These are phyloP conservation scores for Talaromyces wortmannii DNA, from an alignment of 495 filamentous ascomycete species.

Conservation along the genomic window DNA sequence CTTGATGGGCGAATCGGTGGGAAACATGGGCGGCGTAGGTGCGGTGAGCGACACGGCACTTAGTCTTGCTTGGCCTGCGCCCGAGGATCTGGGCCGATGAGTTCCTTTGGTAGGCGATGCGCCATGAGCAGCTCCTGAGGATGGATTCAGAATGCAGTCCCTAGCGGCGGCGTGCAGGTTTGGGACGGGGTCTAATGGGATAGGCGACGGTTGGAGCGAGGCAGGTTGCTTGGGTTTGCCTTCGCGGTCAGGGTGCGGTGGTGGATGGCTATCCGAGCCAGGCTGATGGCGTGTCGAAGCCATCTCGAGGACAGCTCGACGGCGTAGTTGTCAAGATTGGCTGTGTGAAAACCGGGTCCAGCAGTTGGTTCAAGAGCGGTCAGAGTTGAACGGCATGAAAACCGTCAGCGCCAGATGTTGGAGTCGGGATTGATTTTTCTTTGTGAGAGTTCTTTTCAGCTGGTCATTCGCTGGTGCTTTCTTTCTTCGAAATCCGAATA, in stretches of 20 bases:
- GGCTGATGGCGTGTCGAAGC: slow-evolving; percentile 58
- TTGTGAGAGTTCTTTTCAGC: too few relatives aligned
- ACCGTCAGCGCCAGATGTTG: too few relatives aligned
- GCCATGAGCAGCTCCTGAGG: slow-evolving; percentile 34
- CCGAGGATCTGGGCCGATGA: slow-evolving; percentile 29
- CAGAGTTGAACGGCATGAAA: too few relatives aligned
- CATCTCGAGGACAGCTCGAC: slow-evolving; percentile 30
- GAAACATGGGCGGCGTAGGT: slow-evolving; percentile 53
- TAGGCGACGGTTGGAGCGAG: slow-evolving; percentile 37
- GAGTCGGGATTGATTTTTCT: too few relatives aligned
- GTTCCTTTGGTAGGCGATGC: slow-evolving; percentile 52
- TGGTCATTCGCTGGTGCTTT: too few relatives aligned
- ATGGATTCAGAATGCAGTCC: slow-evolving; percentile 51
- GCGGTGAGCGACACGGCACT: slow-evolving; percentile 63
- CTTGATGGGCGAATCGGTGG: slow-evolving; percentile 84
- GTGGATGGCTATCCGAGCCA: slow-evolving; percentile 36
- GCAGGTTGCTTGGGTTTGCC: slow-evolving; percentile 17
- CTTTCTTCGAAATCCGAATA: too few relatives aligned
- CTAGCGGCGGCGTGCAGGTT: slow-evolving; percentile 12
- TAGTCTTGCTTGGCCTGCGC: slow-evolving; percentile 27
- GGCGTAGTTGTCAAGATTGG: neutral
- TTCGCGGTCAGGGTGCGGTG: slow-evolving; percentile 34
- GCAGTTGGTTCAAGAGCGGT: slow-evolving; percentile 8
- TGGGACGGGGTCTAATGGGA: slow-evolving; percentile 42
- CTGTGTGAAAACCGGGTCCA: slow-evolving; percentile 8